These are phyloP conservation scores for Zea mays DNA, from an alignment of 176 grass and related monocot genomes.

Conservation along the genomic window DNA sequence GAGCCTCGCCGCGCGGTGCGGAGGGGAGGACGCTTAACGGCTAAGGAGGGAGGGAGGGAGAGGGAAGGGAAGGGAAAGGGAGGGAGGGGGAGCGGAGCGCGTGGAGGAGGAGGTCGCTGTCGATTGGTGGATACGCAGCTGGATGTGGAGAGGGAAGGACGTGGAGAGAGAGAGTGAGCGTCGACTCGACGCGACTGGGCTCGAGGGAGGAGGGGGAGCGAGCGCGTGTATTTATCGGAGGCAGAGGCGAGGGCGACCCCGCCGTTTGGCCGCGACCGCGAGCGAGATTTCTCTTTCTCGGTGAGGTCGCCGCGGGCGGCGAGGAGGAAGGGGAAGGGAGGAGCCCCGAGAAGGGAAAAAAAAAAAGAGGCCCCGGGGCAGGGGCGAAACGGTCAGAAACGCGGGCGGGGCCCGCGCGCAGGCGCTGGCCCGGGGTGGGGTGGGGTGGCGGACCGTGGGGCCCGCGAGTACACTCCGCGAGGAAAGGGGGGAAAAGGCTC, in stretches of 20 bases:
- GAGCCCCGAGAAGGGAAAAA: background rate
- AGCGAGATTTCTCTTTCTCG: background rate
- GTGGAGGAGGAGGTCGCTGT: background rate
- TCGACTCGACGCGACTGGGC: background rate
- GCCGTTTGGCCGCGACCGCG: background rate
- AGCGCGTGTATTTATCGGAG: background rate
- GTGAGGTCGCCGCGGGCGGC: slow-evolving; percentile 2
- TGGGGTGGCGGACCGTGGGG: background rate
- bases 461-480: background rate
- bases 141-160: background rate
- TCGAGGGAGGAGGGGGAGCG: background rate
- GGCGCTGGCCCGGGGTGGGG: background rate
- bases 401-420: background rate
- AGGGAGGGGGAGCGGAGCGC: background rate
- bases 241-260: background rate
- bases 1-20: background rate
- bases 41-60: background rate
- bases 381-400: slow-evolving; percentile 2
- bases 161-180: background rate
- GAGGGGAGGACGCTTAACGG: background rate
- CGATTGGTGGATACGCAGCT: background rate
- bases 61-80: background rate
- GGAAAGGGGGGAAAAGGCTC: background rate
- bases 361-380: background rate
- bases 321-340: background rate